Evolutionary conservation across 495 filamentous ascomycete genomes (phyloP), one percentile per base, ranked within the genome.

Genomic region (Trichocladium uniseriatum): DNA sequence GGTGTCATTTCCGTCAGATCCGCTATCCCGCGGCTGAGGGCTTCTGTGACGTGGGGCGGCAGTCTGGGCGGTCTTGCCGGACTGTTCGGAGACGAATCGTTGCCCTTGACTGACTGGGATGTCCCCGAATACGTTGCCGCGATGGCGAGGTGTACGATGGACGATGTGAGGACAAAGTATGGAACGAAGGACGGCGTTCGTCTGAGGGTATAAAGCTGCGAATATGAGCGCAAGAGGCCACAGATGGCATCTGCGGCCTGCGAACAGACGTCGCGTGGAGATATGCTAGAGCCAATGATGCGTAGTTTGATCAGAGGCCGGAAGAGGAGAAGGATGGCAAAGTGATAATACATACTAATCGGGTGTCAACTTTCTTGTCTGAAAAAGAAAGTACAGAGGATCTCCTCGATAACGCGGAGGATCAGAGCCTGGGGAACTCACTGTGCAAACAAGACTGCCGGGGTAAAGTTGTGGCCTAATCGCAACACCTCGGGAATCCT

Each of bases 261-360:
- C 9, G 68, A 63, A 60, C 80, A 83, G 21, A 82, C 75, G 34
- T 84, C 79, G 8, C 77, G 73, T n/a, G 82, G 81, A 16, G 66
- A 70, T n/a, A 82, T 69, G 15, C 69, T 64, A 0, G 76, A 79
- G 15, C 78, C 70, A 43, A 73, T 65, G 31, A 85, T 69, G 15
- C 76, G 71, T 7, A 82, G 66, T 49, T 79, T 80, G 49, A 83
- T 78, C 19, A 85, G 72, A 0, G 82, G 82, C 3, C 80, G 76
- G 53, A 84, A 83, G 15, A 86, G 70, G 11, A 80, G 69, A 2
- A 83, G 66, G 40, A 83, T 74, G 21, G 78, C 74, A 41, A 76
- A 79, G 51, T 83, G 77, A 48, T 82, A 83, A 49, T 82, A 79
- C 72, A 83, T 82, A 58, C 81, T 83, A n/a, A n/a, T n/a, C n/a